These are phyloP conservation scores for Colletotrichum sublineola DNA, from an alignment of 2,329 filamentous ascomycete species.

Conservation along the genomic window DNA sequence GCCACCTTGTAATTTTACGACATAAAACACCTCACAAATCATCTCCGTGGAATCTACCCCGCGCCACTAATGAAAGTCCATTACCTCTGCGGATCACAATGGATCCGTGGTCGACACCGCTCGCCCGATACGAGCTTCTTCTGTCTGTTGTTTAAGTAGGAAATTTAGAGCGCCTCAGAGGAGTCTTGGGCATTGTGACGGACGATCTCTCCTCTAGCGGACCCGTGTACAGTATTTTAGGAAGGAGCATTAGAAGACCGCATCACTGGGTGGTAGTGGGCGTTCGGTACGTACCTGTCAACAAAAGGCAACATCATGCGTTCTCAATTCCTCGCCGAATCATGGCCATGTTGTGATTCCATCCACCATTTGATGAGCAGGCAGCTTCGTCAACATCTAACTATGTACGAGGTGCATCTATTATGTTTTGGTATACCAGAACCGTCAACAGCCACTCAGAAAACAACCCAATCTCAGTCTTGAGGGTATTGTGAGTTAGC, in stretches of 20 bases:
- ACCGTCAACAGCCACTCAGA: background rate
- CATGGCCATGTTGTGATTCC: background rate
- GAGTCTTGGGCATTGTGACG: slow-evolving; percentile 55
- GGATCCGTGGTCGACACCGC: slow-evolving; percentile 33
- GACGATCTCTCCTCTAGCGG: slow-evolving; percentile 68
- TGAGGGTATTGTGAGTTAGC: background rate
- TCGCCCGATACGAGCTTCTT: slow-evolving; percentile 42
- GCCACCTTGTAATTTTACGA: slow-evolving; percentile 43
- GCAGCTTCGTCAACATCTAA: background rate
- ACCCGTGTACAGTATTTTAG: slow-evolving; percentile 65
- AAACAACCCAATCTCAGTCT: background rate
- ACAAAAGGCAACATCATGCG: slow-evolving; percentile 23
- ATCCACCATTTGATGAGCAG: background rate
- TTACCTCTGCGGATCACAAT: slow-evolving; percentile 22
- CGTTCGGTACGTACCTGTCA: slow-evolving; percentile 38
- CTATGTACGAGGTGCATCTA: background rate
- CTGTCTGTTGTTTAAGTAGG: slow-evolving; percentile 45
- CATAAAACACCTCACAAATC: slow-evolving; percentile 28
- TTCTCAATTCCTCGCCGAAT: background rate
- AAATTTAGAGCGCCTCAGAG: slow-evolving; percentile 42
- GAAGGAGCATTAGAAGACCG: slow-evolving; percentile 61
- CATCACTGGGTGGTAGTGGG: slow-evolving; percentile 38
- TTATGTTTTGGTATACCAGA: background rate
- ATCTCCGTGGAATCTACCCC: slow-evolving; percentile 30
- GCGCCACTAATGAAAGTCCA: slow-evolving; percentile 36